Evolutionary conservation across 805 yeast genomes (phyloP).

Genomic region (Metschnikowia arizonensis): DNA sequence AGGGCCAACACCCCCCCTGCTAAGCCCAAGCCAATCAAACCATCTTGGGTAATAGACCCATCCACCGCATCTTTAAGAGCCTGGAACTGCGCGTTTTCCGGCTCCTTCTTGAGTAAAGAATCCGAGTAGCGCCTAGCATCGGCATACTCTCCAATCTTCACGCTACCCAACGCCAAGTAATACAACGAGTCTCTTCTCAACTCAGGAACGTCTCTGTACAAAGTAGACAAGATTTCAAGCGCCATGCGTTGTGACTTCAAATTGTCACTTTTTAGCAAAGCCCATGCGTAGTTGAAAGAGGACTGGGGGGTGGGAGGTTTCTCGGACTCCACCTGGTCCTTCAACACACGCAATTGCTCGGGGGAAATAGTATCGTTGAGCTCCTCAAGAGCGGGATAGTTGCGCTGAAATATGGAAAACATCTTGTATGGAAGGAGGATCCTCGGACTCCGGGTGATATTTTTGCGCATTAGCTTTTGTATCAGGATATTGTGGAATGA

Average conservation of each 20-base stretch:
- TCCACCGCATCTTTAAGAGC: constrained; percentile 73
- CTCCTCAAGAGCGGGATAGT: constrained; percentile 41
- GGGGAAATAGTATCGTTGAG: constrained; percentile 54
- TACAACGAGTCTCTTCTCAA: constrained; percentile 87
- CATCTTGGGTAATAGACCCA: constrained; percentile 80
- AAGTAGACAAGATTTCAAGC: constrained; percentile 62
- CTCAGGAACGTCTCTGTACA: constrained; percentile 71
- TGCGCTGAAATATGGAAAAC: constrained; percentile 4
- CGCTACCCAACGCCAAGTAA: constrained; percentile 83
- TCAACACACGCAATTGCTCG: constrained; percentile 71
- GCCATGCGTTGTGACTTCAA: constrained; percentile 73
- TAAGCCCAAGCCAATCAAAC: constrained; percentile 82
- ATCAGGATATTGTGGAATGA: too few relatives aligned
- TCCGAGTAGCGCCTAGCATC: constrained; percentile 86
- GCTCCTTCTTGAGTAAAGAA: constrained; percentile 71
- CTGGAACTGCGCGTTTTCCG: constrained; percentile 74
- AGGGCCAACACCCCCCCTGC: constrained; percentile 83
- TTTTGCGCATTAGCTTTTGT: too few relatives aligned
- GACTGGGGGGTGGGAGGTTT: constrained; percentile 83
- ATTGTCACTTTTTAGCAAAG: constrained; percentile 67
- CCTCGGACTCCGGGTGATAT: not conserved
- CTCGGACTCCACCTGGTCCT: constrained; percentile 74
- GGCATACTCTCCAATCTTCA: constrained; percentile 79
- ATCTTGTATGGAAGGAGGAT: not conserved
- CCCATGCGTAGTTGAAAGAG: constrained; percentile 95